Conservation (phyloP, 2,329 filamentous ascomycete species). For the Aspergillus sp. region DNA sequence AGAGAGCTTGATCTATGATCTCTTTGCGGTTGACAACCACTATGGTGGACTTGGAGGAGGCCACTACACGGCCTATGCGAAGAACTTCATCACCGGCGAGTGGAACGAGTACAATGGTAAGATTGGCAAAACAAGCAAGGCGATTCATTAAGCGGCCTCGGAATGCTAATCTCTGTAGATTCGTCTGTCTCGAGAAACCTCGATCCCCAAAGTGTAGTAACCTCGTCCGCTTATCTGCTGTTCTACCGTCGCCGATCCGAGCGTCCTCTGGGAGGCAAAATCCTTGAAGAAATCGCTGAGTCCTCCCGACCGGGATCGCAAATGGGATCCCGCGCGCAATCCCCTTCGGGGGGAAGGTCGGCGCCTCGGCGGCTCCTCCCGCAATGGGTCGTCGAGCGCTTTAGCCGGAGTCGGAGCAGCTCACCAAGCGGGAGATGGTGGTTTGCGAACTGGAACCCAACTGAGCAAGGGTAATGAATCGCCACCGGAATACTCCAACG, state of each 20-base stretch:
- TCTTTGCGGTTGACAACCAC: constrained; percentile 95
- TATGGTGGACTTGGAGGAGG: constrained; percentile 89
- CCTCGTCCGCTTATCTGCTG: constrained; percentile 78
- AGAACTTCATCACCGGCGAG: constrained; percentile 80
- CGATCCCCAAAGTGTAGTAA: constrained; percentile 61
- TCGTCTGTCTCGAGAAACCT: constrained; percentile 62
- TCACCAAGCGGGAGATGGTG: constrained; percentile 62
- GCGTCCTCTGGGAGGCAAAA: constrained; percentile 71
- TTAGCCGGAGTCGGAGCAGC: constrained; percentile 71
- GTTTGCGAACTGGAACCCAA: constrained; percentile 44
- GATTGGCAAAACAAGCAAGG: constrained; percentile 8
- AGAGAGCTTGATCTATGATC: constrained; percentile 81
- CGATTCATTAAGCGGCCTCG: background rate
- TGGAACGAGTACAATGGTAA: constrained; percentile 98
- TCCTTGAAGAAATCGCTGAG: constrained; percentile 66
- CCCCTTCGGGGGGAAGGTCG: constrained; percentile 74
- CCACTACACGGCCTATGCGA: constrained; percentile 92
- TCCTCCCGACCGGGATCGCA: constrained; percentile 50
- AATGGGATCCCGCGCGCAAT: constrained; percentile 38
- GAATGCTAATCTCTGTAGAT: constrained; percentile 57
- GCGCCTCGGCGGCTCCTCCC: constrained; percentile 84
- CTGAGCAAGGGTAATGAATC: constrained; percentile 27
- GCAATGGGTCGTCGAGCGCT: constrained; percentile 86
- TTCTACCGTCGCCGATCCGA: constrained; percentile 89
- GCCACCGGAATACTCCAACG: constrained; percentile 27